Base-by-base conservation (phyloP, 768 basidiomycete species). In the Boletus rufocinnamomeus region DNA sequence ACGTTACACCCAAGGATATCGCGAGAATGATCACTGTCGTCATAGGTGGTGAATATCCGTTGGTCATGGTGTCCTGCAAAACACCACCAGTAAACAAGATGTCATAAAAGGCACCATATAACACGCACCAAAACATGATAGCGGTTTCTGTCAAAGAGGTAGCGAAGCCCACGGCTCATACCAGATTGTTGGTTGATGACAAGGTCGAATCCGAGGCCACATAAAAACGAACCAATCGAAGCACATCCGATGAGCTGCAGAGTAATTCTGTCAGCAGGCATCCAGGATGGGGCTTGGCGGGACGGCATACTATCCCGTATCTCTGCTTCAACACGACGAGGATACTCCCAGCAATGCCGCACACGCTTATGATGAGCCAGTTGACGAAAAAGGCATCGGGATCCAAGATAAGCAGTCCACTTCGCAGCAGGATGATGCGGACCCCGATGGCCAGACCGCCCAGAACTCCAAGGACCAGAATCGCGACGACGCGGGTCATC, bases 211-310 rank as follows among this genome's bases (percentile, higher is more conserved):
- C 80, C 86, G 10, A 89, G 77, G 30, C 67, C 79, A 16, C 76
- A 72, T 27, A 89, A 70, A 68, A 89, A 88, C 10, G 86, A 82
- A 34, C 88, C 88, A 23, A 76, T 71, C 1, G 85, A 82, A n/a
- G 85, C 77, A 52, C 82, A 84, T 38, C 79, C 76, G 45, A 78
- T 71, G 54, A 78, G 65, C 79, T 83, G 61, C 34, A 58, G 45
- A 51, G 23, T 4, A 32, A 50, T 43, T 21, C n/a, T 11, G 30
- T 68, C 19, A 68, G 55, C 41, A 41, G 9, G 8, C 32, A 34
- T 47, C 1, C 43, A 44, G 17, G 40, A 44, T 2, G 5, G n/a
- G 23, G 11, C 2, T 46, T 23, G 34, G 13, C 7, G 1, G 10
- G 51, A 52, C 30, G 28, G 21, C 84, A 65, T 70, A 87, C 86